Base-by-base conservation (phyloP, 495 filamentous ascomycete species). In the Cercophora scortea region DNA sequence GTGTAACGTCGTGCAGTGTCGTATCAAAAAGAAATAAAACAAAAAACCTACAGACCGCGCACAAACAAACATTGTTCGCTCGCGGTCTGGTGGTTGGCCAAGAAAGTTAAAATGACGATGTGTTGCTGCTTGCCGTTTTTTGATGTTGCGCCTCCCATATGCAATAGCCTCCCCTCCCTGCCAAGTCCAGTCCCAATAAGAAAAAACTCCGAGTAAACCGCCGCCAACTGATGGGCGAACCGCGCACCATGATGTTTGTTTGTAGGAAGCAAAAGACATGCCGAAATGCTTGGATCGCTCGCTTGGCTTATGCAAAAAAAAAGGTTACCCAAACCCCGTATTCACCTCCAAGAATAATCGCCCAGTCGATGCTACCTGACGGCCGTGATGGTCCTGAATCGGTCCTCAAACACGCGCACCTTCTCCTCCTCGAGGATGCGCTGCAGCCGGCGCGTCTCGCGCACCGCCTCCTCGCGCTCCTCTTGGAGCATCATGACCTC, bases 401-500 rank as follows among this genome's bases (percentile, higher is more conserved):
- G 62, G 40, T 66, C 62, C 53, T 79, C 66, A 52, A 79, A 77
- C 25, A 70, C 69, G 44, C 60, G 62, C 32, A 76, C 47, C 55
- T 53, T 68, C 60, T 79, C 77, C 41, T 72, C 69, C 51, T 79
- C 70, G 49, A 81, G 64, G 55, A 61, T 54, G 41, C 60, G 65
- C 57, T 94, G 85, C 51, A 97, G 76, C 61, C 78, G 81, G 59
- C 86, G 79, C 54, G 92, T 95, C 71, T 87, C 81, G 47, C 84
- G 82, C 59, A 93, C 80, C 39, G 93, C 90, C 54, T 89, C 87
- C 58, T 98, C 93, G 62, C 90, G 82, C 71, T 94, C 87, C 70
- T 87, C 87, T 69, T 96, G 91, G 48, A 98, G 76, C 61, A 90
- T 83, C 63, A 90, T 82, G 38, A 98, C 93, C 69, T 96, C 90